Evolutionary conservation across 352 stramenopile species (phyloP), one percentile per base, ranked within the genome.

Genomic region (Aphanomyces invadans): DNA sequence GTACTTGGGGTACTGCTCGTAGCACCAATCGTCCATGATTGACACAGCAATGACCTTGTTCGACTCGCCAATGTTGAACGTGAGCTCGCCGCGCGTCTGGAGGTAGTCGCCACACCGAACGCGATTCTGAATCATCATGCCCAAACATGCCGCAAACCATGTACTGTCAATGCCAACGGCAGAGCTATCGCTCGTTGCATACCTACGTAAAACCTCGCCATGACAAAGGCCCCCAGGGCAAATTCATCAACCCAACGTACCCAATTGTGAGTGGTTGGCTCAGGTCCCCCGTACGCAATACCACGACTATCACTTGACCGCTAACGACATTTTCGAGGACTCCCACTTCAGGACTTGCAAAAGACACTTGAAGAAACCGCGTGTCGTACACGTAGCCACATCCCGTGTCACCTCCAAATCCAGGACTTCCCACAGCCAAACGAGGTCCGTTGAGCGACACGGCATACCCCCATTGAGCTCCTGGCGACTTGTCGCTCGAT

Each of bases 11-110:
- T 86, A 81, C 26, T 69, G 74, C 69, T 98, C 93, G 44, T 82
- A 79, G 73, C 95, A 98, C 26, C 78, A 76, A 74, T 99, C 94
- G 67, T 99, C 92, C 55, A 98, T 89, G 38, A 98, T 88, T n/a
- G 81, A 76, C 28, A 98, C 78, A 12, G 81, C 83, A 65, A 98
- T 87, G 52, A 93, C 80, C 29, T 88, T 88, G 52, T 86, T 84
- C 5, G 76, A 88, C 54, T 96, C 87, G 0, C 90, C 90, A 0
- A 77, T 74, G 17, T 82, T 78, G 55, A 99, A 98, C 10, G 88
- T 96, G 7, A 98, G 54, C 53, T 96, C 81, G 2, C 95, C 95
- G 4, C 80, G 76, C 5, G 55, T 74, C 49, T 92, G 84, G 62
- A 87, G 81, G 53, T 92, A 95, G 65, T 92, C 81, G 19, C 70